phyloP scores from a whole-genome alignment of 75 land plant genomes.

The Picea glauca region DNA sequence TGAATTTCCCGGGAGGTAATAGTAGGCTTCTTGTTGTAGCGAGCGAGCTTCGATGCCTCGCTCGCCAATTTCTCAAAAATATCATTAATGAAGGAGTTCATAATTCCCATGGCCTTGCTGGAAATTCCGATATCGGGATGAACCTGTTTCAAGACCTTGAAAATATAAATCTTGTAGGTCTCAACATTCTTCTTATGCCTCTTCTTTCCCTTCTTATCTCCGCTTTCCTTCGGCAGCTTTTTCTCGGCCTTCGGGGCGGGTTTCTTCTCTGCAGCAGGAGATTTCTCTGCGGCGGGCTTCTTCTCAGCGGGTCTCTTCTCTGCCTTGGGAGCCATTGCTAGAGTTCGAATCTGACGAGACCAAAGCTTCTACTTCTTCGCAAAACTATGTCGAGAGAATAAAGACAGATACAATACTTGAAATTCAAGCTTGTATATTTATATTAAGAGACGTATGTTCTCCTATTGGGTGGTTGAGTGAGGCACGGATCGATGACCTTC shows the following conservation, averaged over 20 bases:
- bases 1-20: slow-evolving; percentile 68
- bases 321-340: no score
- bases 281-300: not conserved
- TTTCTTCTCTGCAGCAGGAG: not conserved
- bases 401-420: no score
- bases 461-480: no score
- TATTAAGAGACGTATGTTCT: no score
- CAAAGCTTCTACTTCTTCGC: no score
- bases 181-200: slow-evolving; percentile 4
- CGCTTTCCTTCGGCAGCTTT: not conserved
- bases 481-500: no score
- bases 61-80: slow-evolving; percentile 69
- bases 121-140: slow-evolving; percentile 72
- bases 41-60: slow-evolving; percentile 53
- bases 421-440: no score
- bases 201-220: slow-evolving; percentile 8
- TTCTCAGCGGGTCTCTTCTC: not conserved
- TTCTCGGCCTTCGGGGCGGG: not conserved
- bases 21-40: slow-evolving; percentile 43
- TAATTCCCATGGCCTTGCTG: slow-evolving; percentile 58
- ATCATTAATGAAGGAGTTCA: slow-evolving; percentile 61
- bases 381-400: no score
- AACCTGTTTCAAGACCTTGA: slow-evolving; percentile 64
- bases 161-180: slow-evolving; percentile 46
- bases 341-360: no score